Percentiles rank a stretch among this genome's conserved stretches.
Evolutionary conservation across 441 rosid genomes (phyloP).

Genomic region (Syzygium malaccense): DNA sequence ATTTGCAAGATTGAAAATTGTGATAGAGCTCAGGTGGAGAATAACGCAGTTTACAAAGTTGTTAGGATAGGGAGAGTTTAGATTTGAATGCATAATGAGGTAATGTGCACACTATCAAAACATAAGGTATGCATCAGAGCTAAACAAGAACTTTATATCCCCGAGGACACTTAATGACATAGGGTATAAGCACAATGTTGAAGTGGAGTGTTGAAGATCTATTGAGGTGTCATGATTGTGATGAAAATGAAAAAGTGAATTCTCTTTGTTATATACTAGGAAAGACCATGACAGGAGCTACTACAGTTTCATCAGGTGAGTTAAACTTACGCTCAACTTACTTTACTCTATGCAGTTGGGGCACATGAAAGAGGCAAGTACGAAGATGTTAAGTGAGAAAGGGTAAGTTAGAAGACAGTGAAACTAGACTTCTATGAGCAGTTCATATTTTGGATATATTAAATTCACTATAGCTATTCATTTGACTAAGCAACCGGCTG

Average conservation of each 20-base stretch:
- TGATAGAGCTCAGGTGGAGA: too few species aligned
- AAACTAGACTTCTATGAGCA: not conserved
- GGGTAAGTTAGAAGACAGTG: fast-evolving
- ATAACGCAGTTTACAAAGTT: too few species aligned
- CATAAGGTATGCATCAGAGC: not conserved
- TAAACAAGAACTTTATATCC: not conserved
- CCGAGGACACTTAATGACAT: not conserved
- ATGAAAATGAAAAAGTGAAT: too few species aligned
- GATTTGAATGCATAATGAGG: too few species aligned
- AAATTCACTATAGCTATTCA: too few species aligned
- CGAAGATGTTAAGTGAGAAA: too few species aligned
- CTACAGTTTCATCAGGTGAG: too few species aligned
- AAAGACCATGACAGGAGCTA: not conserved
- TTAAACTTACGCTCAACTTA: too few species aligned
- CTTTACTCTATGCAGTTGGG: not conserved
- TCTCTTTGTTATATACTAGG: not conserved
- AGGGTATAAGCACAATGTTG: not conserved
- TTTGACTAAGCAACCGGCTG: not conserved
- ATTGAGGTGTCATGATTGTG: too few species aligned
- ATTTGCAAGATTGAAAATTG: too few species aligned
- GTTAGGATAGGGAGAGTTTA: not conserved
- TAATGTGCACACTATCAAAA: not conserved
- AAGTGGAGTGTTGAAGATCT: not conserved
- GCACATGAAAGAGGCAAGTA: not conserved
- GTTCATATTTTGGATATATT: not conserved